A percentile compares a stretch with the other conserved stretches of the same genome.
Conservation (phyloP, 768 basidiomycete species). For the Russula ochroleuca region DNA sequence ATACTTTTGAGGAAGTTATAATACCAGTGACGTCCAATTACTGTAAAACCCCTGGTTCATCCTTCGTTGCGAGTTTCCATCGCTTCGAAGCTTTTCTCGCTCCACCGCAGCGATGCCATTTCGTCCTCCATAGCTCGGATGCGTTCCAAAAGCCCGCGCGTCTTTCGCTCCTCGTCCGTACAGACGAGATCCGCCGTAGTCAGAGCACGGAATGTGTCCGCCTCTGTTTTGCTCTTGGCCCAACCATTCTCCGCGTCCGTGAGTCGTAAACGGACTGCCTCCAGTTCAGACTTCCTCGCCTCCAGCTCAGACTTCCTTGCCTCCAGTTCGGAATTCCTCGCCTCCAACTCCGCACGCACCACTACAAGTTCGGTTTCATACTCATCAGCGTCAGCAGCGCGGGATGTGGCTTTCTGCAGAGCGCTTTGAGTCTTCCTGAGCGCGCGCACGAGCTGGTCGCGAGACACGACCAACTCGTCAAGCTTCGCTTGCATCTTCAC, state of each 20-base stretch:
- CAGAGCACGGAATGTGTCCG: constrained; percentile 73
- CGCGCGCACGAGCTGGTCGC: constrained; percentile 82
- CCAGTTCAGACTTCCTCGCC: too few relatives aligned
- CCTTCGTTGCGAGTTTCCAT: too few relatives aligned
- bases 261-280: constrained; percentile 58
- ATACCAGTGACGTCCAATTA: too few relatives aligned
- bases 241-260: constrained; percentile 85
- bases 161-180: constrained; percentile 73
- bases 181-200: constrained; percentile 62
- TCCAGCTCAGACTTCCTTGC: constrained; percentile 63
- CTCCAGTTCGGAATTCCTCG: constrained; percentile 51
- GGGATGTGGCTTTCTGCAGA: constrained; percentile 57
- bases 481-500: constrained; percentile 58
- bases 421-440: constrained; percentile 80
- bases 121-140: constrained; percentile 57
- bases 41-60: too few relatives aligned
- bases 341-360: constrained; percentile 75
- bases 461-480: constrained; percentile 62
- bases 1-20: too few relatives aligned
- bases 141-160: constrained; percentile 77
- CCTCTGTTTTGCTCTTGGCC: constrained; percentile 89
- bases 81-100: too few relatives aligned
- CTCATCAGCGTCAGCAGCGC: constrained; percentile 77
- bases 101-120: constrained; percentile 58
- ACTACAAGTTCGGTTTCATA: constrained; percentile 70